A percentile compares a stretch with the other conserved stretches of the same genome.
These are phyloP conservation scores for Platanthera zijinensis DNA, from an alignment of 106 monocot species.

Conservation along the genomic window DNA sequence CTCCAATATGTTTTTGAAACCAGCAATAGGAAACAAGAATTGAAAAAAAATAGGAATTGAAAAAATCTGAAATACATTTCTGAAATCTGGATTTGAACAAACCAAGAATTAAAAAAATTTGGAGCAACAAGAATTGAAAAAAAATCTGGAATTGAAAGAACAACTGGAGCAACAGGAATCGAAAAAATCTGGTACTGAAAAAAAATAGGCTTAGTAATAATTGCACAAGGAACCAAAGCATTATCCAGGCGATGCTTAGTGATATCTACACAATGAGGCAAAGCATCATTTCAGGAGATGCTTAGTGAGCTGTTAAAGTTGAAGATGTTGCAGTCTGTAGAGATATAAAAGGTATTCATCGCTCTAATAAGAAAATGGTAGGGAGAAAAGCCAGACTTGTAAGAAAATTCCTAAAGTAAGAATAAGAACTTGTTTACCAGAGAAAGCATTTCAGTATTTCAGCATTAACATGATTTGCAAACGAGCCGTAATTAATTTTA, in stretches of 20 bases:
- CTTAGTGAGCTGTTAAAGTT: not conserved
- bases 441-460: not conserved
- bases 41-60: no score
- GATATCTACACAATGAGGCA: not conserved
- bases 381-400: not conserved
- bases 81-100: no score
- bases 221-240: not conserved
- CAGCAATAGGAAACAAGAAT: no score
- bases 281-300: not conserved
- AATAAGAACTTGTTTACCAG: not conserved
- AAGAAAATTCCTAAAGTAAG: not conserved
- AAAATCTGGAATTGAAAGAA: no score
- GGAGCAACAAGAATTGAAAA: no score
- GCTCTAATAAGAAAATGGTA: not conserved
- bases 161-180: no score
- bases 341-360: constrained; percentile 1
- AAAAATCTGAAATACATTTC: no score
- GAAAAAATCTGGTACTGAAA: no score
- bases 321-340: not conserved
- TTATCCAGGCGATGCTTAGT: not conserved
- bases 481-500: not conserved
- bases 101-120: no score
- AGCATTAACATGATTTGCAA: not conserved
- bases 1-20: no score
- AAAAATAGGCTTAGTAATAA: not conserved